Conservation (phyloP, 2,329 filamentous ascomycete genomes). For the Rachicladosporium sp. region DNA sequence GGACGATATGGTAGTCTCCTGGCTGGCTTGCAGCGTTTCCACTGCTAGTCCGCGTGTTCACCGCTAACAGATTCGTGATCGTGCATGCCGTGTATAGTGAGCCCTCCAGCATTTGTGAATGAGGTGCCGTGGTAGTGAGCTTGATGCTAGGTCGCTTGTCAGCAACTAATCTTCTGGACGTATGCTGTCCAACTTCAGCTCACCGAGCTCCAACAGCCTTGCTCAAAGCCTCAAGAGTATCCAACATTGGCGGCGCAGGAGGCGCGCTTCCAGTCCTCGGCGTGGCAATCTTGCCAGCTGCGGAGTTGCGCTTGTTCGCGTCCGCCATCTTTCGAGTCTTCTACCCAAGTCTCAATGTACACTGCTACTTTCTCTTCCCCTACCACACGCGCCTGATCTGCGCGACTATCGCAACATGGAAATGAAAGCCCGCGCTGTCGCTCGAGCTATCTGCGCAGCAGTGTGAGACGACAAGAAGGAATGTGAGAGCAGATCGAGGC, state of each 20-base stretch:
- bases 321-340: too few relatives aligned
- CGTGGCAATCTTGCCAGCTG: constrained; percentile 41
- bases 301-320: constrained; percentile 10
- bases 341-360: too few relatives aligned
- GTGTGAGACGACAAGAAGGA: too few relatives aligned
- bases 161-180: neutral
- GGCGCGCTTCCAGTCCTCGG: constrained; percentile 33
- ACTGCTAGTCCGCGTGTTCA: constrained; percentile 37
- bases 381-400: too few relatives aligned
- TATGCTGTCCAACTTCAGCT: neutral
- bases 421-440: too few relatives aligned
- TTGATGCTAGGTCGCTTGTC: constrained; percentile 38
- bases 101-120: constrained; percentile 44
- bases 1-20: constrained; percentile 49
- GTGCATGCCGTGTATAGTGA: constrained; percentile 51
- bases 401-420: too few relatives aligned
- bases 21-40: constrained; percentile 31
- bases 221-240: constrained; percentile 40
- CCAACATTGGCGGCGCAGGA: constrained; percentile 28
- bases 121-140: constrained; percentile 41
- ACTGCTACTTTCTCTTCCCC: too few relatives aligned
- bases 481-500: too few relatives aligned
- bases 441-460: too few relatives aligned
- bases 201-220: constrained; percentile 52
- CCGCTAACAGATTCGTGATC: constrained; percentile 47